These are phyloP conservation scores for Neurospora sp. DNA, from an alignment of 495 filamentous ascomycete species.

Conservation along the genomic window DNA sequence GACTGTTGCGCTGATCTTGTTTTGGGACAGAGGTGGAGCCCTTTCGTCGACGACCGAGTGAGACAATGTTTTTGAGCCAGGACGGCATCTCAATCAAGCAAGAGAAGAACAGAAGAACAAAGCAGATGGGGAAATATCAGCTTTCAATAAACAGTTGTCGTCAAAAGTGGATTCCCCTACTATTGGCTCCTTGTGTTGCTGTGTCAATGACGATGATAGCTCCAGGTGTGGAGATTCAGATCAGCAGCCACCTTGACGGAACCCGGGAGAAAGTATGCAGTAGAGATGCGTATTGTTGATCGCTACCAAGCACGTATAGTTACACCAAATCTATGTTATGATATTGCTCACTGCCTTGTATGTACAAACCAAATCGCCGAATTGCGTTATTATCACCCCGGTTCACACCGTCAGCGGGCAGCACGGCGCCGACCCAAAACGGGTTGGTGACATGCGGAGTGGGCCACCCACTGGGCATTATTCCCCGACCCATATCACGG, in stretches of 20 bases:
- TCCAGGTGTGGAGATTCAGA: background rate
- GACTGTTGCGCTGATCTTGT: background rate
- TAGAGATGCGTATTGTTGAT: background rate
- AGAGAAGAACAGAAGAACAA: background rate
- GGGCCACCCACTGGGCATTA: background rate
- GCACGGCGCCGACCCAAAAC: background rate
- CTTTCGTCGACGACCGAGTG: background rate
- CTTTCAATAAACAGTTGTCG: background rate
- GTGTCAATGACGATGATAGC: background rate
- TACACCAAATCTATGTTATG: background rate
- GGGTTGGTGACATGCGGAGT: background rate
- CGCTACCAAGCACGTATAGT: background rate
- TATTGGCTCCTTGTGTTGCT: background rate
- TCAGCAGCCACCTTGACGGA: background rate
- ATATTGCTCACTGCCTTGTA: background rate
- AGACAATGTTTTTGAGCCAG: background rate
- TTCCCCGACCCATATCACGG: background rate
- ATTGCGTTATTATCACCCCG: constrained; percentile 16
- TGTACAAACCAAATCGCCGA: background rate
- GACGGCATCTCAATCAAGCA: background rate
- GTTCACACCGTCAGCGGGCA: background rate
- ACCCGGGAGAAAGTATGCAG: background rate
- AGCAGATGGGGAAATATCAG: background rate
- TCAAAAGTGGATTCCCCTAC: background rate
- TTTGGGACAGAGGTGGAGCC: background rate